Evolutionary conservation across 2,329 filamentous ascomycete species (phyloP), one percentile per base, ranked within the genome.

Genomic region (Seiridium cupressi): DNA sequence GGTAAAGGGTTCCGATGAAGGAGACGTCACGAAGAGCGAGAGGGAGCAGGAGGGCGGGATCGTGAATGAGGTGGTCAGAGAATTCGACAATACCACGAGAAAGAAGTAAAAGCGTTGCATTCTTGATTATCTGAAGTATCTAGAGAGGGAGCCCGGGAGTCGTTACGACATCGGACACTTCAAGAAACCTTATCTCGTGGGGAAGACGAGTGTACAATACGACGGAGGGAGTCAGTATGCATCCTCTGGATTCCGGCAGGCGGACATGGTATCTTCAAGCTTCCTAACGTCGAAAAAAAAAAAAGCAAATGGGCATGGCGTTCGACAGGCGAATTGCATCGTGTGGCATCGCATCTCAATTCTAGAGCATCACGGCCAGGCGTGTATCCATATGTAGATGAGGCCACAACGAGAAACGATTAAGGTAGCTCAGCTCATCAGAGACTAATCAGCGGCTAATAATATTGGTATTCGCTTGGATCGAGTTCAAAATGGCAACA

Each of bases 11-110:
- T 51, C 63, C n/a, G 55, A 59, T 5, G 58, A 47, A 31, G 48
- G 44, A 38, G 34, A 44, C 42, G 11, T 26, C 44, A 3, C 48
- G 13, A 51, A 40, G 9, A 18, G 7, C 5, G 36, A 26, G 7
- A 51, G 38, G 34, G 57, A 64, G 8, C 58, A 65, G 51, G 63
- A 63, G 36, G 60, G 60, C 44, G 63, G 66, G 44, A 64, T 72
- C 11, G 61, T 70, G 4, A 69, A 72, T 55, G 71, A 69, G 3
- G 67, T 73, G 62, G 68, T 72, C 26, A 65, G 65, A 31, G 70
- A 73, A 53, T 73, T 73, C 58, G 71, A 73, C 61, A 72, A 67
- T 57, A 69, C 69, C 4, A 47, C 57, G 13, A 49, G 61, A 4
- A 68, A 61, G 60, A 67, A 64, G 61, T 71, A 51, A 64, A 57